Evolutionary conservation across 768 basidiomycete species (phyloP).

Genomic region (Russula olivacea): DNA sequence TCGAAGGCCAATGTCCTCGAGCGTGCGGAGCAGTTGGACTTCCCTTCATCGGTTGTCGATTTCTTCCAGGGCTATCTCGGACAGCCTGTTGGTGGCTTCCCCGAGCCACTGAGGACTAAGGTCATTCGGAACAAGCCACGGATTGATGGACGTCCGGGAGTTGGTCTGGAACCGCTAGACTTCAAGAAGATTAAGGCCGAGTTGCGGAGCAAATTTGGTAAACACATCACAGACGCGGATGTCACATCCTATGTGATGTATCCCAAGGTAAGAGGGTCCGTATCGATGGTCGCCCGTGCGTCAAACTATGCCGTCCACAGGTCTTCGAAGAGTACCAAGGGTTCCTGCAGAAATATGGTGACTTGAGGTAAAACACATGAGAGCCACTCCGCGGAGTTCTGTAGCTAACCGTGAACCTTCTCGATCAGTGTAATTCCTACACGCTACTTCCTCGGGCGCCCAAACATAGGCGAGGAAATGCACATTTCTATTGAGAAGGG

Average conservation of each 20-base stretch:
- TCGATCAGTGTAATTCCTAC: conserved; percentile 82
- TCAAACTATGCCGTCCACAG: conserved; percentile 34
- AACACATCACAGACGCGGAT: conserved; percentile 89
- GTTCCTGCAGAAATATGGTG: conserved; percentile 94
- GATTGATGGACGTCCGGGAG: conserved; percentile 91
- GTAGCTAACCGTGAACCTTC: conserved; percentile 8
- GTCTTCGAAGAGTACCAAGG: conserved; percentile 96
- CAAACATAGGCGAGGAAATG: conserved; percentile 92
- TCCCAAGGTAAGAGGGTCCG: conserved; percentile 61
- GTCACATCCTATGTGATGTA: conserved; percentile 98
- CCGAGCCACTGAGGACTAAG: conserved; percentile 86
- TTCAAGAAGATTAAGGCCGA: conserved; percentile 96
- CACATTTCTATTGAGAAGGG: conserved; percentile 94
- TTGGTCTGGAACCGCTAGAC: conserved; percentile 79
- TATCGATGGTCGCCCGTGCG: background rate
- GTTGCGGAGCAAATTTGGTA: conserved; percentile 88
- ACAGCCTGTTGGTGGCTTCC: conserved; percentile 97
- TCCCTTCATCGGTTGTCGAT: conserved; percentile 95
- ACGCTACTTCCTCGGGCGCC: conserved; percentile 93
- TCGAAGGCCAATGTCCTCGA: conserved; percentile 80
- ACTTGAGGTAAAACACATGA: conserved; percentile 61
- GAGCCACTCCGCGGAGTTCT: conserved; percentile 18
- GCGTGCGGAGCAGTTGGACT: conserved; percentile 86
- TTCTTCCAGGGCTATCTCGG: conserved; percentile 99
- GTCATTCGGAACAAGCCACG: conserved; percentile 91